Evolutionary conservation across 2,329 filamentous ascomycete genomes (phyloP).

Genomic region (Coniochaeta ligniaria): DNA sequence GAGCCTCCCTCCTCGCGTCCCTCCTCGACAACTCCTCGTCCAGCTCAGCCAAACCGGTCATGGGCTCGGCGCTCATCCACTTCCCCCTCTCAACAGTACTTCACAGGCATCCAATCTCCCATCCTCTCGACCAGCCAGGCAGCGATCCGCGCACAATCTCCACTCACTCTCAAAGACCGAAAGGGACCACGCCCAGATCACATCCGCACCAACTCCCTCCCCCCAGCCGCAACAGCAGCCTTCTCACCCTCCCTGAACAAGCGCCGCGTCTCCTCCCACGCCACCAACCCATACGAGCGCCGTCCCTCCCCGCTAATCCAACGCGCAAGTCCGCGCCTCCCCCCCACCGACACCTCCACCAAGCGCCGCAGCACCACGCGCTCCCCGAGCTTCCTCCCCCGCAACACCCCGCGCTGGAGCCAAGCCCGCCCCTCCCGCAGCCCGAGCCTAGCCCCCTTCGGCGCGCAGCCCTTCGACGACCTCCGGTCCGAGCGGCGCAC

Average conservation of each 20-base stretch:
- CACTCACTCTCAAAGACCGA: constrained; percentile 27
- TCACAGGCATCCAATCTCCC: constrained; percentile 26
- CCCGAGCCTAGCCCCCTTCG: constrained; percentile 24
- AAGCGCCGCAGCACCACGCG: constrained; percentile 43
- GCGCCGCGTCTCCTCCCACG: constrained; percentile 38
- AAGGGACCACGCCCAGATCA: constrained; percentile 37
- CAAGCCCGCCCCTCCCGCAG: constrained; percentile 23
- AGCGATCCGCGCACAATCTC: constrained; percentile 30
- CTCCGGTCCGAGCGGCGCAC: constrained; percentile 28
- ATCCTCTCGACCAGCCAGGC: constrained; percentile 26
- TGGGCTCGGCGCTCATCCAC: constrained; percentile 27
- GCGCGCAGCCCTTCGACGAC: constrained; percentile 29
- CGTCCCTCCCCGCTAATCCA: constrained; percentile 28
- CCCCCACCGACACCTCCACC: constrained; percentile 10
- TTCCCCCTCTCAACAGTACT: constrained; percentile 33
- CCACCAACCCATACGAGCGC: constrained; percentile 23
- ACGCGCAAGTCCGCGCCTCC: constrained; percentile 23
- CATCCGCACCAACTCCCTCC: constrained; percentile 46
- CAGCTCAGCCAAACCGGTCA: constrained; percentile 27
- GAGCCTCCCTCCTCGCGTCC: constrained; percentile 35
- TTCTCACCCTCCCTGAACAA: constrained; percentile 31
- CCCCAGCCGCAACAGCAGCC: constrained; percentile 25
- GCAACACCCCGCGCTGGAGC: constrained; percentile 50
- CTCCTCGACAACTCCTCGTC: constrained; percentile 30
- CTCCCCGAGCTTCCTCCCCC: constrained; percentile 42